Evolutionary conservation across 805 yeast species (phyloP).

Genomic region (Ogataea trehaloabstinens): DNA sequence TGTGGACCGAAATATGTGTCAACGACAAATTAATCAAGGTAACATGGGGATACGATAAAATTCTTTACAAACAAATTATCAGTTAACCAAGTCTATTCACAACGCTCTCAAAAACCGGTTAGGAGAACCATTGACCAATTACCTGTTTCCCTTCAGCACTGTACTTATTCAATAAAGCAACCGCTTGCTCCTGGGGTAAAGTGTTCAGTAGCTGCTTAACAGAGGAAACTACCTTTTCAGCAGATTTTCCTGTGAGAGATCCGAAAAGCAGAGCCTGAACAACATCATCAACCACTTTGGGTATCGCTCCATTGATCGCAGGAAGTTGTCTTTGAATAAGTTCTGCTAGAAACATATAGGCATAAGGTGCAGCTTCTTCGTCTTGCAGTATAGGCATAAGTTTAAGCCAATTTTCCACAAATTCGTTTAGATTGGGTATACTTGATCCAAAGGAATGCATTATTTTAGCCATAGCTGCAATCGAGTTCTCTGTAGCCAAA

Average conservation of each 20-base stretch:
- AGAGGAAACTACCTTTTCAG: slow-evolving; percentile 58
- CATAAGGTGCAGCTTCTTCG: slow-evolving; percentile 83
- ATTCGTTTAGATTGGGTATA: slow-evolving; percentile 60
- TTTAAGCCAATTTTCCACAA: slow-evolving; percentile 73
- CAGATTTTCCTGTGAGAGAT: slow-evolving; percentile 68
- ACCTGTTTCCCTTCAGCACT: slow-evolving; percentile 60
- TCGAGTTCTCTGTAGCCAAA: slow-evolving; percentile 82
- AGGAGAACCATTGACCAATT: slow-evolving; percentile 35
- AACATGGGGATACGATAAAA: no score
- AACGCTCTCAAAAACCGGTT: neutral
- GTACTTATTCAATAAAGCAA: slow-evolving; percentile 59
- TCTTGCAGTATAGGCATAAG: slow-evolving; percentile 82
- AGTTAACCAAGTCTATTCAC: neutral
- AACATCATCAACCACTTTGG: slow-evolving; percentile 64
- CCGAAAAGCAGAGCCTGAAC: slow-evolving; percentile 71
- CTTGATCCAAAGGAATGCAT: slow-evolving; percentile 58
- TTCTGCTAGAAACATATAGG: slow-evolving; percentile 72
- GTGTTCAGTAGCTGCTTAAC: slow-evolving; percentile 62
- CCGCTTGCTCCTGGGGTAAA: slow-evolving; percentile 68
- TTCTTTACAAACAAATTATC: no score
- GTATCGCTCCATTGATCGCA: slow-evolving; percentile 48
- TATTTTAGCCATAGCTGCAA: slow-evolving; percentile 81
- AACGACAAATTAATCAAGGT: no score
- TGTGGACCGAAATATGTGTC: no score
- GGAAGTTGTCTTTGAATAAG: slow-evolving; percentile 69